A percentile compares a stretch with the other conserved stretches of the same genome.
Conservation (phyloP, 2,329 filamentous ascomycete genomes). For the Colletotrichum echinochloae region DNA sequence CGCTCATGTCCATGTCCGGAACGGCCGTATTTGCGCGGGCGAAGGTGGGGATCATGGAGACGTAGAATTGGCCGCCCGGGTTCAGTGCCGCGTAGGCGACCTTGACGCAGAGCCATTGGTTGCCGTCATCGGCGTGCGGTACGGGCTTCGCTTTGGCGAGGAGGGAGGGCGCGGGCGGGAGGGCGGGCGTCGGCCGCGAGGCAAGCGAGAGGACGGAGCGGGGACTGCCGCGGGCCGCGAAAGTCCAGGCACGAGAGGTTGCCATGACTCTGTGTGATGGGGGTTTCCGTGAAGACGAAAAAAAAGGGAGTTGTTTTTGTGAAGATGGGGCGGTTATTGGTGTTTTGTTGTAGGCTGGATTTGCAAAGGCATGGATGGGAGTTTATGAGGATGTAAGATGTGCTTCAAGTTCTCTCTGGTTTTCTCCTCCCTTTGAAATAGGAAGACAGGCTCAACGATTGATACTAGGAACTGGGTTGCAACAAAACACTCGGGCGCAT, state of each 20-base stretch:
- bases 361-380: too few relatives aligned
- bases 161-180: constrained; percentile 46
- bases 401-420: not conserved
- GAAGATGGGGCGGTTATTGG: not conserved
- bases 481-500: not conserved
- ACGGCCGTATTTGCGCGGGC: constrained; percentile 51
- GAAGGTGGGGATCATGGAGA: constrained; percentile 55
- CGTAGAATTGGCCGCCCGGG: constrained; percentile 56
- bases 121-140: constrained; percentile 41
- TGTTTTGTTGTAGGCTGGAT: not conserved
- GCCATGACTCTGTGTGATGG: constrained; percentile 5
- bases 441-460: not conserved
- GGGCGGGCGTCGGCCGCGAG: constrained; percentile 42
- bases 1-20: constrained; percentile 59
- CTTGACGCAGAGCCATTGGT: constrained; percentile 54
- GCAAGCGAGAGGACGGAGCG: constrained; percentile 46
- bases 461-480: not conserved
- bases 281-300: not conserved
- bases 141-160: constrained; percentile 45
- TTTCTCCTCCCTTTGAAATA: not conserved
- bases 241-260: constrained; percentile 47
- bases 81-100: constrained; percentile 60
- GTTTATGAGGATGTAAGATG: too few relatives aligned
- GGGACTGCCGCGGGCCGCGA: constrained; percentile 47
- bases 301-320: not conserved